Evolutionary conservation across 2,329 filamentous ascomycete genomes (phyloP).

Genomic region (Bipolaris victoriae): DNA sequence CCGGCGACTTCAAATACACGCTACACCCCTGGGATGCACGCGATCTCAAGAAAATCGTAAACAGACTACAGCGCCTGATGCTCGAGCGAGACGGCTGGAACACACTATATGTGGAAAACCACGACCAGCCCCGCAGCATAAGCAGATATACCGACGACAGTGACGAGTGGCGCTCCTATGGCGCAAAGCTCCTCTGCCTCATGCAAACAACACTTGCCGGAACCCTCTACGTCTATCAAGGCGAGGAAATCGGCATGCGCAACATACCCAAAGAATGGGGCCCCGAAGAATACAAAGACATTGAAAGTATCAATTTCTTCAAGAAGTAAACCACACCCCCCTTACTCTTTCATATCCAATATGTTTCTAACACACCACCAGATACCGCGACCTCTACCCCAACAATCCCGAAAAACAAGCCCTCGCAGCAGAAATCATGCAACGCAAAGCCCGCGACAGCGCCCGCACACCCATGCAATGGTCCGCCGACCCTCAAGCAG

Average conservation of each 20-base stretch:
- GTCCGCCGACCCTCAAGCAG: slow-evolving; percentile 61
- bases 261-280: slow-evolving; percentile 54
- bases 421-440: slow-evolving; percentile 51
- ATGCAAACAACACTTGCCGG: slow-evolving; percentile 58
- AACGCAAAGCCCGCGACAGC: slow-evolving; percentile 69
- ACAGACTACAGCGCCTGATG: slow-evolving; percentile 46
- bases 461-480: slow-evolving; percentile 73
- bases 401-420: slow-evolving; percentile 34
- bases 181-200: slow-evolving; percentile 55
- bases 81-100: slow-evolving; percentile 54
- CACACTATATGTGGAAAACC: slow-evolving; percentile 59
- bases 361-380: slow-evolving; percentile 2
- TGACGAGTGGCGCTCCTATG: slow-evolving; percentile 54
- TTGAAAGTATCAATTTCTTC: slow-evolving; percentile 64
- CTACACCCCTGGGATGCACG: slow-evolving; percentile 43
- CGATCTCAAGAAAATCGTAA: slow-evolving; percentile 44
- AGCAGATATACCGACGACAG: slow-evolving; percentile 57
- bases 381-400: slow-evolving; percentile 41
- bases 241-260: slow-evolving; percentile 59
- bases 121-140: slow-evolving; percentile 60
- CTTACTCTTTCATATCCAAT: too few relatives aligned
- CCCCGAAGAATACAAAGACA: slow-evolving; percentile 58
- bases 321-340: slow-evolving; percentile 39
- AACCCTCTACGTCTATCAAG: slow-evolving; percentile 59
- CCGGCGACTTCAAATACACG: slow-evolving; percentile 46